phyloP scores from a whole-genome alignment of 768 basidiomycete species.

The Lenzites betulinus region DNA sequence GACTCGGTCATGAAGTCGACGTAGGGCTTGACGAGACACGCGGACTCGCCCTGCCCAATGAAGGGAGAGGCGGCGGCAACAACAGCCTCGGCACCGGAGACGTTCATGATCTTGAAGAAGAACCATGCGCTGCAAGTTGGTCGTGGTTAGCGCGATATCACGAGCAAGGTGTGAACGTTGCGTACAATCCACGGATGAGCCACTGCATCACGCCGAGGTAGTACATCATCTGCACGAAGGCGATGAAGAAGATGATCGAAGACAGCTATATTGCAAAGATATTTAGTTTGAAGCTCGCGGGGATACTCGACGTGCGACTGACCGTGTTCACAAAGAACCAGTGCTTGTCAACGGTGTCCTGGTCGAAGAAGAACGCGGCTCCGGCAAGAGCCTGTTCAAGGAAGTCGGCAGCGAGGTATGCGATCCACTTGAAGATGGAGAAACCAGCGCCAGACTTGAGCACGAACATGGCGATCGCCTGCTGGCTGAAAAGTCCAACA shows the following conservation, averaged over 20 bases:
- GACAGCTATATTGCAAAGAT: slow-evolving; percentile 45
- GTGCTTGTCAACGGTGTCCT: slow-evolving; percentile 59
- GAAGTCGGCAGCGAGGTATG: slow-evolving; percentile 79
- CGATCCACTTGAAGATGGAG: slow-evolving; percentile 82
- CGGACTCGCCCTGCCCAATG: slow-evolving; percentile 89
- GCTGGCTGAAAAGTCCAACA: slow-evolving; percentile 83
- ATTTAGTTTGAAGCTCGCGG: neutral
- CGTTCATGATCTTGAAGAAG: slow-evolving; percentile 89
- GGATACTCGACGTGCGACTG: slow-evolving; percentile 24
- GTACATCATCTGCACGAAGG: slow-evolving; percentile 90
- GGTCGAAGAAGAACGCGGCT: slow-evolving; percentile 82
- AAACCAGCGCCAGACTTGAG: slow-evolving; percentile 84
- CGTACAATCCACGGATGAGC: slow-evolving; percentile 83
- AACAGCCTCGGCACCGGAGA: slow-evolving; percentile 94
- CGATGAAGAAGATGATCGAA: slow-evolving; percentile 92
- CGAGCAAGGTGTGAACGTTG: neutral
- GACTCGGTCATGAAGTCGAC: slow-evolving; percentile 84
- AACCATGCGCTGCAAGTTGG: slow-evolving; percentile 70
- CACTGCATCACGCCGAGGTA: slow-evolving; percentile 93
- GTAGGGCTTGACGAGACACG: slow-evolving; percentile 83
- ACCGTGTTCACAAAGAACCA: slow-evolving; percentile 89
- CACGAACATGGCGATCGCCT: slow-evolving; percentile 86
- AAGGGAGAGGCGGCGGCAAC: slow-evolving; percentile 93
- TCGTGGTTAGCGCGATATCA: neutral
- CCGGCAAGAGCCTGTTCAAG: slow-evolving; percentile 67